Conservation (phyloP, 75 land plant species). For the Pseudotsuga menziesii region DNA sequence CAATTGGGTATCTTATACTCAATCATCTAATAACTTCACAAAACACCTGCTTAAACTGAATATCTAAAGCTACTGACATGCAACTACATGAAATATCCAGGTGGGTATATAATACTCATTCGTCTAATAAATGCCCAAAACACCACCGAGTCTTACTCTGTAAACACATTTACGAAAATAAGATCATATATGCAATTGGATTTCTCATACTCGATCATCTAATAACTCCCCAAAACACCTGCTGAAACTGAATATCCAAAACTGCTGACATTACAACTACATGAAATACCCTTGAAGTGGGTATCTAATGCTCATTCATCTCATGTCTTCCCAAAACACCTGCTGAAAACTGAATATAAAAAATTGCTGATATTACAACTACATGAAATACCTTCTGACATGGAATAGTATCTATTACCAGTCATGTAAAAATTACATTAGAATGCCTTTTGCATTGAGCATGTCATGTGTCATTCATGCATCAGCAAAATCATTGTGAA, state of each 20-base stretch:
- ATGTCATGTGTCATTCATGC: not conserved
- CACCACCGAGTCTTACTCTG: too few relatives aligned
- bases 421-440: not conserved
- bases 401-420: not conserved
- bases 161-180: too few relatives aligned
- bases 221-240: not conserved
- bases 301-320: not conserved
- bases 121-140: too few relatives aligned
- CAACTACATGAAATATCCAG: not conserved
- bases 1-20: not conserved
- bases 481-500: not conserved
- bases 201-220: not conserved
- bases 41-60: not conserved
- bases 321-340: too few relatives aligned
- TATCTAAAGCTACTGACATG: too few relatives aligned
- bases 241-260: not conserved
- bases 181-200: not conserved
- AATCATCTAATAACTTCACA: too few relatives aligned
- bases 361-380: not conserved
- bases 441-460: not conserved
- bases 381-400: not conserved
- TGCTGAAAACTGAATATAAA: not conserved
- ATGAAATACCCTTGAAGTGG: too few relatives aligned
- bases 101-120: not conserved
- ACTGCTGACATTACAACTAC: not conserved